Evolutionary conservation across 148 eudicot genomes (phyloP).

Genomic region (Vaccinium vitisidaea): DNA sequence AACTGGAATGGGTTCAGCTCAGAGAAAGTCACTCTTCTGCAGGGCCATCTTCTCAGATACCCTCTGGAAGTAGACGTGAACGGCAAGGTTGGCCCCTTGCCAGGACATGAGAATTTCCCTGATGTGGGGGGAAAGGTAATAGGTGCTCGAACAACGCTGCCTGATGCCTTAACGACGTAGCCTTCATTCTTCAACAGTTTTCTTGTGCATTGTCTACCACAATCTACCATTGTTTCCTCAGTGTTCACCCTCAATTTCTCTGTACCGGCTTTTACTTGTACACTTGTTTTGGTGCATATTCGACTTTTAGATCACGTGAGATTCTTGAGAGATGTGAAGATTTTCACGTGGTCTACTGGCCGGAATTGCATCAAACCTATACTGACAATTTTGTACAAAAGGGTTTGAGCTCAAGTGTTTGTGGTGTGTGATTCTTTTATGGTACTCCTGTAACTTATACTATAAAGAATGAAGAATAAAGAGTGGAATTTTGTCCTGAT

Average conservation of each 20-base stretch:
- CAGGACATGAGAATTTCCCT: slow-evolving; percentile 42
- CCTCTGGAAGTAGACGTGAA: slow-evolving; percentile 33
- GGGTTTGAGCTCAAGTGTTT: neutral
- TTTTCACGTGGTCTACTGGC: neutral
- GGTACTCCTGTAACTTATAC: neutral
- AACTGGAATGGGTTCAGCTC: slow-evolving; percentile 39
- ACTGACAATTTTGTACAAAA: neutral
- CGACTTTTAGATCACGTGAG: neutral
- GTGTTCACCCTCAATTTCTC: neutral
- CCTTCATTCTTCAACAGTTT: neutral
- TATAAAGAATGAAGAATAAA: neutral
- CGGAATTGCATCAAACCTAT: neutral
- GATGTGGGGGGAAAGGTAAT: slow-evolving; percentile 53
- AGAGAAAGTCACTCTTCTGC: slow-evolving; percentile 28
- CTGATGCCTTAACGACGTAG: slow-evolving; percentile 52
- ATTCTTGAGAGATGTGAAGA: neutral
- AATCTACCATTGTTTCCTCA: neutral
- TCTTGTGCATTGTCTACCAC: neutral
- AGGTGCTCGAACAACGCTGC: slow-evolving; percentile 37
- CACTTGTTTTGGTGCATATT: neutral
- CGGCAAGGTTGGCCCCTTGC: slow-evolving; percentile 42
- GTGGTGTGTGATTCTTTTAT: neutral
- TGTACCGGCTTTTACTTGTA: neutral
- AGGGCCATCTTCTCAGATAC: slow-evolving; percentile 52
- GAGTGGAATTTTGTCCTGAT: neutral